Base-by-base conservation (phyloP, 345 rosid species). In the Chamaenerion angustifolium region DNA sequence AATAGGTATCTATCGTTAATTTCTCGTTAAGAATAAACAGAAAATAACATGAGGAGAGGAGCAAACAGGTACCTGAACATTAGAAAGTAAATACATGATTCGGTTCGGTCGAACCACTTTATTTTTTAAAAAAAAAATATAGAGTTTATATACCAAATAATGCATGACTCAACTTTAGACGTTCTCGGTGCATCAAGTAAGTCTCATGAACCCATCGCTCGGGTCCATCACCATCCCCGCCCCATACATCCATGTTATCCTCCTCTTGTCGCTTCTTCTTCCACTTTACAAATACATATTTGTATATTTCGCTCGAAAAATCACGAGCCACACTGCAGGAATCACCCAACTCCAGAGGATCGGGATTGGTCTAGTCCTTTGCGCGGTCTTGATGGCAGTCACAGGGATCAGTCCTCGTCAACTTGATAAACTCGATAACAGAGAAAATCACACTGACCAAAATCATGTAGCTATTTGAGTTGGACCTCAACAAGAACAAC, bases 91-190 rank as follows among this genome's bases (percentile, higher is more conserved):
- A n/a, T n/a, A n/a, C n/a, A n/a, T n/a, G n/a, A n/a, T n/a, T n/a
- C n/a, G n/a, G n/a, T n/a, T n/a, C n/a, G n/a, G n/a, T n/a, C n/a
- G n/a, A n/a, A n/a, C n/a, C n/a, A n/a, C n/a, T n/a, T n/a, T n/a
- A n/a, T n/a, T n/a, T n/a, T n/a, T n/a, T n/a, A n/a, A n/a, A n/a
- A n/a, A n/a, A n/a, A n/a, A n/a, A n/a, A n/a, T n/a, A n/a, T n/a
- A n/a, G n/a, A n/a, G n/a, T n/a, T n/a, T n/a, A n/a, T n/a, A n/a
- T n/a, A n/a, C n/a, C n/a, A n/a, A n/a, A n/a, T n/a, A n/a, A 45
- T 68, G 79, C 46, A 53, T 82, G 54, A 83, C 92, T 10, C 83
- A 73, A 60, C 78, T 77, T 45, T 86, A 82, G 42, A 79, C 90
- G 17, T 82, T 82, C 63, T 79, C 86, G 44, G 75, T 75, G 47